Evolutionary conservation across 2,329 filamentous ascomycete species (phyloP), one percentile per base, ranked within the genome.

Genomic region (Coniochaeta ligniaria): DNA sequence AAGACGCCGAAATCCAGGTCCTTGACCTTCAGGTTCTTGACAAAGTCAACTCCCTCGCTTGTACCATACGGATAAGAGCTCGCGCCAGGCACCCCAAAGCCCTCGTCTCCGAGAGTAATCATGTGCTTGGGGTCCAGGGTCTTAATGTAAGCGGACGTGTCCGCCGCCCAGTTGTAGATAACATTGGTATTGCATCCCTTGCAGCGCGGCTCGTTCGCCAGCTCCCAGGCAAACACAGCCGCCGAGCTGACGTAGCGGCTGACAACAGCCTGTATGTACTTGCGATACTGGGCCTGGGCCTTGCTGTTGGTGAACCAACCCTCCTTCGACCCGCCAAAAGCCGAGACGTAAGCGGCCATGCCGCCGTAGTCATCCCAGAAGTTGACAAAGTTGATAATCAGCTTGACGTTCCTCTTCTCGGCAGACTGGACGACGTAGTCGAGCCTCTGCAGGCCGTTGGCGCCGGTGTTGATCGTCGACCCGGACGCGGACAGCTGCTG

Each of bases 321-420:
- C 28, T 78, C 74, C 61, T 82, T 76, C 60, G 70, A 73, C 24
- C 79, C 80, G 41, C 82, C 83, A 60, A 83, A 86, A 1, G 80
- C 81, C 12, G 71, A 74, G 52, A 79, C 78, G 66, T 87, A 88
- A 1, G 82, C 81, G 12, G 77, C 75, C 73, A 88, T 87, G 56
- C 86, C 85, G 31, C 84, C 86, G 50, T 87, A 89, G 67, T 90
- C 87, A 54, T 76, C 76, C 86, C 86, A 90, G 73, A 89, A 84
- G 73, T 90, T 90, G 60, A 89, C 83, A 50, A 88, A 84, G 65
- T 84, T 82, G 68, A 87, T 81, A 63, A 89, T 86, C 6, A 89
- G 74, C 70, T 87, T 86, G 65, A 89, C 76, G 4, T 81, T 82
- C 59, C 82, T 76, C 60, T 76, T 75, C 70, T 87, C 84, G 6